Conservation (phyloP, 2,329 filamentous ascomycete genomes). For the Pezicula radicicola region DNA sequence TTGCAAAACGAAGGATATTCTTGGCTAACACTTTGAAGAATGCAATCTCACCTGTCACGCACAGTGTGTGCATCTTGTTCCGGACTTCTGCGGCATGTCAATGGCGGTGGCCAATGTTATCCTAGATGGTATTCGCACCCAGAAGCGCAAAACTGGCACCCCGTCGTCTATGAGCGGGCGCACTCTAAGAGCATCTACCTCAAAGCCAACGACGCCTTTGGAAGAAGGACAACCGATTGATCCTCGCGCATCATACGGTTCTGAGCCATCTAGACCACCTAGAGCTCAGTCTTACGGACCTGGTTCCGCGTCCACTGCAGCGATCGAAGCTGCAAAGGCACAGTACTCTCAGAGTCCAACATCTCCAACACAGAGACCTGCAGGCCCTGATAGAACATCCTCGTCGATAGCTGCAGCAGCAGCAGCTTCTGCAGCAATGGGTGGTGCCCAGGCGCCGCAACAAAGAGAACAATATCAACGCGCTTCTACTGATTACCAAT, state of each 20-base stretch:
- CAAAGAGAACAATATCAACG: slow-evolving; percentile 24
- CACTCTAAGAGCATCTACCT: slow-evolving; percentile 22
- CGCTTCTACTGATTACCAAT: slow-evolving; percentile 24
- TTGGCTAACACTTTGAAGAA: slow-evolving; percentile 52
- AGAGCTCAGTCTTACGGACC: slow-evolving; percentile 33
- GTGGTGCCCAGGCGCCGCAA: slow-evolving; percentile 31
- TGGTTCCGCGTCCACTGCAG: slow-evolving; percentile 42
- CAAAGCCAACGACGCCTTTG: slow-evolving; percentile 14
- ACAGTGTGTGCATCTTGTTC: slow-evolving; percentile 89
- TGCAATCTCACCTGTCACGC: slow-evolving; percentile 90
- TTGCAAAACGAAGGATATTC: not conserved
- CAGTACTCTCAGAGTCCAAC: slow-evolving; percentile 53
- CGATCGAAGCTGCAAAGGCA: slow-evolving; percentile 60
- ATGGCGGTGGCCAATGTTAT: slow-evolving; percentile 97
- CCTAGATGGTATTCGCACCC: slow-evolving; percentile 76
- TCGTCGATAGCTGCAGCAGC: slow-evolving; percentile 53
- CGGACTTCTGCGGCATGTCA: slow-evolving; percentile 98
- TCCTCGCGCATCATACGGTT: slow-evolving; percentile 23
- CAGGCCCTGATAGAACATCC: slow-evolving; percentile 47
- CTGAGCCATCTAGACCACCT: slow-evolving; percentile 23
- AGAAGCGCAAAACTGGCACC: slow-evolving; percentile 60
- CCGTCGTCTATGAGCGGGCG: slow-evolving; percentile 22
- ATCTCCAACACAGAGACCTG: slow-evolving; percentile 42
- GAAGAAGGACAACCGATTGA: slow-evolving; percentile 13
- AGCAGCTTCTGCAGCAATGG: slow-evolving; percentile 58